Base-by-base conservation (phyloP, 495 filamentous ascomycete species). In the Podospora didyma region DNA sequence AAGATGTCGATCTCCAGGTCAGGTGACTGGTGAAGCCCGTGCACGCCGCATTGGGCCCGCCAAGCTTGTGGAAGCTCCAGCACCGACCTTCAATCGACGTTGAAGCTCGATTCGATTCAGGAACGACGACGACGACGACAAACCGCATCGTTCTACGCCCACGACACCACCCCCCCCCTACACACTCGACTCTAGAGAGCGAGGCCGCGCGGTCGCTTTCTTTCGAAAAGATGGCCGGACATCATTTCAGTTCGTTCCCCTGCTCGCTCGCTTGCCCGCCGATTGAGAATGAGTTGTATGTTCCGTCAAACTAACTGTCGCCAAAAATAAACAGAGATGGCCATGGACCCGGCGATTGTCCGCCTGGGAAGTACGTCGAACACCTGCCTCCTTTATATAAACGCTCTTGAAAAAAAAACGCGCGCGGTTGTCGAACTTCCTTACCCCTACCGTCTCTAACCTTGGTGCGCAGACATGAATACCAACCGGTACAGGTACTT, bases 401-500 rank as follows among this genome's bases (percentile, higher is more conserved):
- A 23, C 6, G 23, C 20, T 23, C 19, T 21, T 6, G 24, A 49
- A 3, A 22, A 11, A 31, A 3, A 17, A 45, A 34, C 39, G 2
- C 12, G 39, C 14, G n/a, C 39, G 26, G n/a, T n/a, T 16, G 34
- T 26, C 46, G 46, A 26, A 11, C 11, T 10, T 48, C 34, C 44
- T 46, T 20, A 57, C 26, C 26, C 26, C 9, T 4, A 9, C 26
- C 26, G 26, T 31, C 26, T 31, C 26, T 31, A 9, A 31, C 26
- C 28, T 56, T n/a, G n/a, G n/a, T 23, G 23, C 42, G 66, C 65
- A 98, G 94, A 88, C 67, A 88, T 97, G 84, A 82, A 79, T 63
- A 70, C 77, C 61, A 92, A 95, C 77, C 89, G 94, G 49, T 87
- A 91, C 83, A 92, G 89, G 75, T 96, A 91, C 83, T 98, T 97